Evolutionary conservation across 257 asterid genomes (phyloP), one percentile per base, ranked within the genome.

Genomic region (Lithospermum erythrorhizon): DNA sequence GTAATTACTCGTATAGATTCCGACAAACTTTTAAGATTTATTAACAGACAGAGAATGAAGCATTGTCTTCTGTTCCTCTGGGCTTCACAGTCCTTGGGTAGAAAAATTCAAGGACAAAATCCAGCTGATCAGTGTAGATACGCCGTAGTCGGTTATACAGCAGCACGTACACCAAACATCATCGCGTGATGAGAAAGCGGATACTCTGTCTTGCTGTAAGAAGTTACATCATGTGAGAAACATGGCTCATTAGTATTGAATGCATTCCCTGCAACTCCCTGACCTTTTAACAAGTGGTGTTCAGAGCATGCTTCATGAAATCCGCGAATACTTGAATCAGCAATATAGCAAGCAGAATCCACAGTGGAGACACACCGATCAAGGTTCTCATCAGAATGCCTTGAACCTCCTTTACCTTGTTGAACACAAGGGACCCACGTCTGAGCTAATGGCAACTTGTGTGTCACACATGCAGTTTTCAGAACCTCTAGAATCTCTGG

Each of bases 141-240:
- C 90, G 83, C 73, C 95, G 72, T 53, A 91, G 78, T 21, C 96
- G 95, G 63, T 37, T 95, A 96, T 6, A 91, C 96, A 9, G 93
- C 90, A 22, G 94, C 95, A 68, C 76, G 80, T 52, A 91, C 62
- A 19, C 87, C 90, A 19, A 87, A 87, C 84, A 91, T 86, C 55
- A 87, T 79, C 7, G 96, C 96, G 13, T 91, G 81, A 80, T 91
- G 98, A 41, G 98, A 82, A 62, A 91, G 95, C 20, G 98, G 96
- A 70, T 91, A 91, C 27, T 87, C 95, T 0, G 85, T 61, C 82
- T 82, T 83, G 75, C 87, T 78, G 68, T 66, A 82, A 17, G 87
- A 78, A 18, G 93, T 81, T n/a, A 91, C 73, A 59, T 91, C 95
- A 21, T 81, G 70, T 0, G 81, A 83, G 80, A 87, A 91, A 59